Conservation (phyloP, 2,329 filamentous ascomycete genomes). For the Purpureocillium takamizusanense region DNA sequence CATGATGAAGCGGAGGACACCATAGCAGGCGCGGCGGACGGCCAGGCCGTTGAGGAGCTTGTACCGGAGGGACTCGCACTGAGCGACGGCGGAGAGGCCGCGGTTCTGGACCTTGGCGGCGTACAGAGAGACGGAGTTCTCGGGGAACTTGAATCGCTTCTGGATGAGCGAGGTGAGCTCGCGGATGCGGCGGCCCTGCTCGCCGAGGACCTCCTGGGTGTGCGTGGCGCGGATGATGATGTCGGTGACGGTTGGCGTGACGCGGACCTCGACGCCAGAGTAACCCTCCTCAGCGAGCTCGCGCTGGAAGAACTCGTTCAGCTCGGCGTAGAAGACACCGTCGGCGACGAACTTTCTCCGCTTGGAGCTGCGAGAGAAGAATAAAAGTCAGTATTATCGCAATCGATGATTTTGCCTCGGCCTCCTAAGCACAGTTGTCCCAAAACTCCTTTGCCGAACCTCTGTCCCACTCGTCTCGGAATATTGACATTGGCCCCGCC, state of each 20-base stretch:
- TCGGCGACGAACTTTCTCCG: slow-evolving; percentile 92
- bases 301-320: slow-evolving; percentile 99
- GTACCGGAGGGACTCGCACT: slow-evolving; percentile 99
- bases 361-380: slow-evolving; percentile 58
- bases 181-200: slow-evolving; percentile 99
- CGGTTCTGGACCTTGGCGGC: slow-evolving; percentile 99
- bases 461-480: too few species aligned
- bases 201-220: slow-evolving; percentile 99
- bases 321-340: slow-evolving; percentile 99
- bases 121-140: slow-evolving; percentile 99
- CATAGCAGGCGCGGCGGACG: slow-evolving; percentile 97
- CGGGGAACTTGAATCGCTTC: slow-evolving; percentile 99
- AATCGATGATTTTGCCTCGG: too few species aligned
- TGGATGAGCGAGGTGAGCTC: slow-evolving; percentile 99
- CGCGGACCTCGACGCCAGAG: slow-evolving; percentile 99
- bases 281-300: slow-evolving; percentile 99
- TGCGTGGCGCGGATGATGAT: slow-evolving; percentile 99
- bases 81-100: slow-evolving; percentile 97
- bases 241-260: slow-evolving; percentile 98
- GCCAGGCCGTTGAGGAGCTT: slow-evolving; percentile 99
- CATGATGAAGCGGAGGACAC: slow-evolving; percentile 99
- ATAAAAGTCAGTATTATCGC: slow-evolving; percentile 4
- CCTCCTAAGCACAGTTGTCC: neutral
- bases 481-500: too few species aligned
- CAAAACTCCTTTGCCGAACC: too few species aligned